Percentiles rank a stretch among this genome's conserved stretches.
phyloP scores from a whole-genome alignment of 148 eudicot genomes.

The Pouteria glomerata region DNA sequence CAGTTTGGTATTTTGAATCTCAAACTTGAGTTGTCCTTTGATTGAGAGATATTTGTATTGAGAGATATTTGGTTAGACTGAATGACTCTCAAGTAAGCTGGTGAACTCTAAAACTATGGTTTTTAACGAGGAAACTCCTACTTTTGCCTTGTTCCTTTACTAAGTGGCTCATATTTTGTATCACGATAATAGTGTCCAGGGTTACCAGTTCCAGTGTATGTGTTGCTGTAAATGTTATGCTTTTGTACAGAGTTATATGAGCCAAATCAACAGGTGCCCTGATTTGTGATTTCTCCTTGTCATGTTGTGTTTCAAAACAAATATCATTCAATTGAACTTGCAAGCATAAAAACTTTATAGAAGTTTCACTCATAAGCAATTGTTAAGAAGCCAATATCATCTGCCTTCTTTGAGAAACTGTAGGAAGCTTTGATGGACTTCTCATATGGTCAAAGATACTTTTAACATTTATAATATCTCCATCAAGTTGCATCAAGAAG shows the following conservation, averaged over 20 bases:
- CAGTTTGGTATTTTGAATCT: background rate
- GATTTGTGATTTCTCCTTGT: background rate
- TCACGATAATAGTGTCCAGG: background rate
- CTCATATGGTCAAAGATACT: background rate
- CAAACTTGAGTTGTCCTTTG: background rate
- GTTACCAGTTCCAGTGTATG: background rate
- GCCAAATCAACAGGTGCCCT: background rate
- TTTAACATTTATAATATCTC: background rate
- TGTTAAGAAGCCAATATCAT: background rate
- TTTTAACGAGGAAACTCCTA: background rate
- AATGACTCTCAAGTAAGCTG: background rate
- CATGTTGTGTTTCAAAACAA: conserved; percentile 3
- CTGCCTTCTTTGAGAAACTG: background rate
- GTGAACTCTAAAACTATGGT: background rate
- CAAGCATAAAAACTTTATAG: background rate
- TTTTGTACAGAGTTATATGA: background rate
- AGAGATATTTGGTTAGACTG: background rate
- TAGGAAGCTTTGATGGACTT: background rate
- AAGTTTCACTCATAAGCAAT: background rate
- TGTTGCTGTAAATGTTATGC: background rate
- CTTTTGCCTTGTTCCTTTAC: conserved; percentile 1
- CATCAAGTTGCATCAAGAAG: background rate
- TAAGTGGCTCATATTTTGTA: background rate
- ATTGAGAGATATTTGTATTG: background rate
- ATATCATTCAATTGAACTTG: background rate